Base-by-base conservation (phyloP, 208 protist species). In the Trypanosoma conorhini region DNA sequence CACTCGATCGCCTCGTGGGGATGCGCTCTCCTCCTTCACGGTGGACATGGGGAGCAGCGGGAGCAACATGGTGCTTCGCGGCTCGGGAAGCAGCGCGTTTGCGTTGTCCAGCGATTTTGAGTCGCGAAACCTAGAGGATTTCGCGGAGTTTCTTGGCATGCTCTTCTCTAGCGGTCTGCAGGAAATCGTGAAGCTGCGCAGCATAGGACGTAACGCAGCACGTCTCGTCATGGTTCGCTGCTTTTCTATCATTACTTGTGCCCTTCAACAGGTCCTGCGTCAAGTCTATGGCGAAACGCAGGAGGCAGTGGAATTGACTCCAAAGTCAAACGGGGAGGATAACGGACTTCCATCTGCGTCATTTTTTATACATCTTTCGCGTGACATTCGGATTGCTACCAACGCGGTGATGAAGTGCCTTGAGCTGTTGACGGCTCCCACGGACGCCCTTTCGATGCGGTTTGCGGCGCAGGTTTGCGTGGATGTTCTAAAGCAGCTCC, bases 141-240 rank as follows among this genome's bases (percentile, higher is more conserved):
- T 95, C 40, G 84, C 86, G n/a, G 54, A 63, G 0, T 85, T 92
- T 68, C 63, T 95, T 65, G 44, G 66, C 7, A 69, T 83, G 15
- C 71, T 95, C 30, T 90, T 90, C 57, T 55, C 76, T 57, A 65
- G 64, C 61, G 82, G 82, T 42, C n/a, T 85, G 51, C 83, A 86
- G 8, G 87, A 95, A 74, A 80, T 77, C 33, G 42, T 62, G 28
- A 85, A 82, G 60, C 77, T 93, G 69, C 90, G 86, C 42, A 67
- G 67, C 22, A 71, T 88, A n/a, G 90, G 75, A 10, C 86, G 83
- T 40, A 87, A 77, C 28, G 73, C 89, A 35, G 81, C 74, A 15
- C 80, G 80, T 17, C 73, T 95, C 15, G 60, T 83, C n/a, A 83
- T 82, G 57, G 87, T 92, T 35, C 87, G 90, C 40, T 95, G 87